Percentiles rank a stretch among this genome's conserved stretches.
phyloP scores from a whole-genome alignment of 345 rosid genomes.

The Gossypioides kirkii region DNA sequence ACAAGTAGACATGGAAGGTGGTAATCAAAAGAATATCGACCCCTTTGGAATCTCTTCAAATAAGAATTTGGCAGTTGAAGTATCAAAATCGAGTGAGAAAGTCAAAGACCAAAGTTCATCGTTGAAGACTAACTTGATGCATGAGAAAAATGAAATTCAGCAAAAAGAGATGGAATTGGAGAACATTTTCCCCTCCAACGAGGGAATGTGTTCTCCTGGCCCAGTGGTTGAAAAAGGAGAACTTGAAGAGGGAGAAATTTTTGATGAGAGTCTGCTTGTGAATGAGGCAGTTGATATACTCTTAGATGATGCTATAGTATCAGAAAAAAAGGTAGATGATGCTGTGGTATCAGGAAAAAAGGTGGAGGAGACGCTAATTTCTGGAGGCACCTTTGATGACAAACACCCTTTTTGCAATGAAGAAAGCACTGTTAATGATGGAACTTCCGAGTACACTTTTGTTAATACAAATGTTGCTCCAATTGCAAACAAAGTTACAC shows the following conservation, averaged over 20 bases:
- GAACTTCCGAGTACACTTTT: slow-evolving; percentile 14
- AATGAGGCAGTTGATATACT: slow-evolving; percentile 21
- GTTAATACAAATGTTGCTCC: slow-evolving; percentile 1
- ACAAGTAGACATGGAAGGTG: slow-evolving; percentile 20
- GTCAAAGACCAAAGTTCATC: slow-evolving; percentile 11
- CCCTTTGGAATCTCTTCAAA: slow-evolving; percentile 10
- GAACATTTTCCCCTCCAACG: slow-evolving; percentile 23
- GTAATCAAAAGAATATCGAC: slow-evolving; percentile 18
- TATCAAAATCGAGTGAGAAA: slow-evolving; percentile 21
- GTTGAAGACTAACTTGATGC: slow-evolving; percentile 5
- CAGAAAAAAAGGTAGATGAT: slow-evolving; percentile 24
- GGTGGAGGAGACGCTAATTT: slow-evolving; percentile 25
- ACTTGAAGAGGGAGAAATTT: slow-evolving; percentile 57
- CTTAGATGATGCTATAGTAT: slow-evolving; percentile 21
- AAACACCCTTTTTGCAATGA: slow-evolving; percentile 16
- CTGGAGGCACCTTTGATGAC: slow-evolving; percentile 17
- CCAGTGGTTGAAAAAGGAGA: slow-evolving; percentile 35
- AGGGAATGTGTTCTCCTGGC: slow-evolving; percentile 11
- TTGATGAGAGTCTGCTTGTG: slow-evolving; percentile 29
- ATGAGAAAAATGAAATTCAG: slow-evolving; percentile 21
- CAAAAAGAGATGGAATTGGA: slow-evolving; percentile 32
- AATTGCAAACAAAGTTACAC: not conserved
- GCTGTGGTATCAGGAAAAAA: slow-evolving; percentile 21
- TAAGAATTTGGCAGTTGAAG: slow-evolving; percentile 17
- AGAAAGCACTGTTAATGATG: slow-evolving; percentile 17